Conservation (phyloP, 208 protist genomes). For the Leishmania major region DNA sequence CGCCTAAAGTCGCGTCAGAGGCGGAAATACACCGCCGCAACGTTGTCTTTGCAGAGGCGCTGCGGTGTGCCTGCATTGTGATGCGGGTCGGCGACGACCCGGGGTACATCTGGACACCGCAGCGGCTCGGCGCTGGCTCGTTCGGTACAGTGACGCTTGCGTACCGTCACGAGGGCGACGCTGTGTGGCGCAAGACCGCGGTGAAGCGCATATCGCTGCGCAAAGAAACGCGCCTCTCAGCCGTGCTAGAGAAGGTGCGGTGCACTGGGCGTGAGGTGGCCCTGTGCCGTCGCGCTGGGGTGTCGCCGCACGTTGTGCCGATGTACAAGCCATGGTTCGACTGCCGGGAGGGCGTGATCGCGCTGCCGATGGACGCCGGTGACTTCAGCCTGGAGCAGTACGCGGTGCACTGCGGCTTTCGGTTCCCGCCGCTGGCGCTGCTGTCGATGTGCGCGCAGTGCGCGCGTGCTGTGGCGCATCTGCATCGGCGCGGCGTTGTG, state of each 20-base stretch:
- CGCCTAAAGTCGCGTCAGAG: not conserved
- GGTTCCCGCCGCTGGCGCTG: conserved; percentile 10
- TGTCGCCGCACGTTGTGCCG: conserved; percentile 6
- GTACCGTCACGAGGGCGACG: conserved; percentile 2
- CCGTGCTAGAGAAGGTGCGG: not conserved
- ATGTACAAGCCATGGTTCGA: conserved; percentile 17
- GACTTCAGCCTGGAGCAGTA: conserved; percentile 15
- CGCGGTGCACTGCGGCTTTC: not conserved
- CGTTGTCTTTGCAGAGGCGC: not conserved
- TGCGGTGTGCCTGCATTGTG: not conserved
- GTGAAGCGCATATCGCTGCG: conserved; percentile 13
- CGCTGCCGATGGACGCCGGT: conserved; percentile 17
- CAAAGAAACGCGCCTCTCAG: not conserved
- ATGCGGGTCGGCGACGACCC: conserved; percentile 5
- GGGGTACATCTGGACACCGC: not conserved
- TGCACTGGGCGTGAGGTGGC: conserved; percentile 6
- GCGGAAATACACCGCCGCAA: not conserved
- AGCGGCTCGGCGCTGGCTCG: conserved; percentile 2
- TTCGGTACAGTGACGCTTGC: conserved; percentile 15
- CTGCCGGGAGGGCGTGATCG: not conserved
- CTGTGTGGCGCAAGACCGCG: not conserved
- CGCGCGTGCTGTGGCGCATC: conserved; percentile 80
- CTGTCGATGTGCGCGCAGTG: conserved; percentile 20
- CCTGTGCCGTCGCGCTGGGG: not conserved
- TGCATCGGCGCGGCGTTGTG: conserved; percentile 96